Evolutionary conservation across 352 stramenopile species (phyloP), one percentile per base, ranked within the genome.

Genomic region (Phytophthora cryptogea): DNA sequence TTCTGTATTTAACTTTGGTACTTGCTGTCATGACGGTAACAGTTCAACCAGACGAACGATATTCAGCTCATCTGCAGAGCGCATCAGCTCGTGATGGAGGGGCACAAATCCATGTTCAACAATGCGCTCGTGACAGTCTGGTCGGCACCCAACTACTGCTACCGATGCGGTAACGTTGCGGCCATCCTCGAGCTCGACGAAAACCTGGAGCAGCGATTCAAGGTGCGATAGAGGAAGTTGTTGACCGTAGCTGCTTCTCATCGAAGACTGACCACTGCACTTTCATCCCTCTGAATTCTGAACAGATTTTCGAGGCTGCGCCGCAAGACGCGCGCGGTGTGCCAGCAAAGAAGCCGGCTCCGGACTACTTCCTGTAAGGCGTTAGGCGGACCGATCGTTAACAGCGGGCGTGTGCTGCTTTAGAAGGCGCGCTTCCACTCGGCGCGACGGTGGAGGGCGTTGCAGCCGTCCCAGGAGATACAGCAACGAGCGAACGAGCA

Each of bases 131-230:
- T 99, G 27, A 99, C 97, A 11, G 96, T 99, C 30, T 99, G 96
- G 95, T 98, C 90, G 46, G 97, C 97, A n/a, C 97, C 97, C 17
- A 99, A 99, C 75, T 99, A 99, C 74, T 99, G 97, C 68, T 99
- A 99, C 78, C 84, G 97, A 56, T 99, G 97, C 65, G 97, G 97
- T 26, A 99, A 99, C 70, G 96, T 99, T 7, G 97, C 97, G 8
- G 95, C 96, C 26, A 99, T 99, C 72, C 76, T 99, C 57, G 95
- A 99, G 68, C 72, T 99, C 36, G 97, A 99, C 77, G 97, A 99
- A 74, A 97, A 98, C 66, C 61, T 97, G 44, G 83, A 94, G 67
- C 84, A 93, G 65, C 83, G 83, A 42, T 94, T 94, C 70, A 94
- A 93, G 78, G 82, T 95, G 49, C 31, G 57, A 53, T 20, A 47